Conservation (phyloP, 306 rosid genomes). For the Prunus kanzakura region DNA sequence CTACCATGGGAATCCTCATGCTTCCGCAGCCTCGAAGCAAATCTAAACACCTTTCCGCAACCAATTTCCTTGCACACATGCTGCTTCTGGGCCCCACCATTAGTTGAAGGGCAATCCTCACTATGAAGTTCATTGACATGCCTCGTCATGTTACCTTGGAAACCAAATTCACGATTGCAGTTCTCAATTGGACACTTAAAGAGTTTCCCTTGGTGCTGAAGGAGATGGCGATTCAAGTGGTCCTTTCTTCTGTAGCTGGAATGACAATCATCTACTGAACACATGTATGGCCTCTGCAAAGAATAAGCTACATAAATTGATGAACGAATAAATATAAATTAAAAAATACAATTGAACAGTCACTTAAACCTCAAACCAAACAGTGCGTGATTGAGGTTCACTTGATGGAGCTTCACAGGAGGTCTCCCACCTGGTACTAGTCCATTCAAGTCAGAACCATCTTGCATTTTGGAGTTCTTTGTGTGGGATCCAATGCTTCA, state of each 20-base stretch:
- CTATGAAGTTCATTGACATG: slow-evolving; percentile 57
- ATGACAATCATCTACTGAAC: slow-evolving; percentile 57
- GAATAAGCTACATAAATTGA: neutral
- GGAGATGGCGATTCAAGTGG: slow-evolving; percentile 72
- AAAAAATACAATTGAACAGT: slow-evolving; percentile 17
- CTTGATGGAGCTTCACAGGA: slow-evolving; percentile 97
- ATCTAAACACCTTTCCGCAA: slow-evolving; percentile 68
- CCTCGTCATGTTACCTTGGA: slow-evolving; percentile 49
- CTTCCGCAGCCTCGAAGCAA: slow-evolving; percentile 49
- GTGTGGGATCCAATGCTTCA: slow-evolving; percentile 97
- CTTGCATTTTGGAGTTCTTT: slow-evolving; percentile 90
- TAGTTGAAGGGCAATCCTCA: slow-evolving; percentile 23
- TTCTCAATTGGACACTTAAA: slow-evolving; percentile 60
- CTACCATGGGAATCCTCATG: slow-evolving; percentile 83
- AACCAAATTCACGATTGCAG: slow-evolving; percentile 49
- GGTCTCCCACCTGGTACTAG: slow-evolving; percentile 97
- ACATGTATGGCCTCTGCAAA: slow-evolving; percentile 66
- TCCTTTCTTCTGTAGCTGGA: slow-evolving; percentile 83
- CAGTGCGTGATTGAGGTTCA: slow-evolving; percentile 70
- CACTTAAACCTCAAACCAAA: slow-evolving; percentile 54
- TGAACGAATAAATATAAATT: neutral
- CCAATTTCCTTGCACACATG: slow-evolving; percentile 59
- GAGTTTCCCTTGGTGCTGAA: slow-evolving; percentile 56
- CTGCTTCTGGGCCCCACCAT: slow-evolving; percentile 36
- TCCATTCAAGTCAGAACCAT: slow-evolving; percentile 69